Evolutionary conservation across 2,329 filamentous ascomycete species (phyloP).

Genomic region (Verticillium dahliae): DNA sequence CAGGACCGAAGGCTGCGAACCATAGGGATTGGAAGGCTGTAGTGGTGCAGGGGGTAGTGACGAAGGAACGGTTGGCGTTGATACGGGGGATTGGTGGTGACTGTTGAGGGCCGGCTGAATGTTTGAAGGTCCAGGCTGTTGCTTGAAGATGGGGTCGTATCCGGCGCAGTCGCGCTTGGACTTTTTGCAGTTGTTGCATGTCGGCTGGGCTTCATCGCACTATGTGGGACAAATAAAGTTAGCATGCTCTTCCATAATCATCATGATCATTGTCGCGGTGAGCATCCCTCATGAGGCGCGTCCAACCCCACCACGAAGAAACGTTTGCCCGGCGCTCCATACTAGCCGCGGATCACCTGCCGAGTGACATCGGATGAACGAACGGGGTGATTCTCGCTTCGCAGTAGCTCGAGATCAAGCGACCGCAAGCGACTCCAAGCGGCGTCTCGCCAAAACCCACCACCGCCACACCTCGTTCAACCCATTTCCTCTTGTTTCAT

Average conservation of each 20-base stretch:
- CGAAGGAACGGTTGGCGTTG: slow-evolving; percentile 25
- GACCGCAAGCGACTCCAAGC: slow-evolving; percentile 24
- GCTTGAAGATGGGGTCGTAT: slow-evolving; percentile 83
- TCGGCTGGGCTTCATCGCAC: slow-evolving; percentile 95
- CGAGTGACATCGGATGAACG: neutral
- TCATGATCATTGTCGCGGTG: neutral
- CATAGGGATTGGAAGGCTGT: neutral
- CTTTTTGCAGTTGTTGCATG: slow-evolving; percentile 85
- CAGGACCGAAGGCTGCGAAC: slow-evolving; percentile 7
- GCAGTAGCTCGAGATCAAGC: slow-evolving; percentile 26
- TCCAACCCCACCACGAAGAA: neutral
- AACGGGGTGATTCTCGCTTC: slow-evolving; percentile 20
- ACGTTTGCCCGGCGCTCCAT: neutral
- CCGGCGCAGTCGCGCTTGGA: slow-evolving; percentile 81
- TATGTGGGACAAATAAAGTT: slow-evolving; percentile 29
- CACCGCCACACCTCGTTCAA: neutral
- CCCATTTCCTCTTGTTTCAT: neutral
- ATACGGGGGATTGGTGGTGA: slow-evolving; percentile 19
- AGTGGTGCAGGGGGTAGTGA: slow-evolving; percentile 17
- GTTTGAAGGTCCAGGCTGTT: slow-evolving; percentile 61
- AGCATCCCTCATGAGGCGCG: neutral
- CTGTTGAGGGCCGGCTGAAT: slow-evolving; percentile 63
- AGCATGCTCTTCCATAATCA: neutral
- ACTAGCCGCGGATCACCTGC: neutral
- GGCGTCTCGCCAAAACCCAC: slow-evolving; percentile 1